Conservation (phyloP, 345 rosid genomes). For the Eucalyptus pauciflora region DNA sequence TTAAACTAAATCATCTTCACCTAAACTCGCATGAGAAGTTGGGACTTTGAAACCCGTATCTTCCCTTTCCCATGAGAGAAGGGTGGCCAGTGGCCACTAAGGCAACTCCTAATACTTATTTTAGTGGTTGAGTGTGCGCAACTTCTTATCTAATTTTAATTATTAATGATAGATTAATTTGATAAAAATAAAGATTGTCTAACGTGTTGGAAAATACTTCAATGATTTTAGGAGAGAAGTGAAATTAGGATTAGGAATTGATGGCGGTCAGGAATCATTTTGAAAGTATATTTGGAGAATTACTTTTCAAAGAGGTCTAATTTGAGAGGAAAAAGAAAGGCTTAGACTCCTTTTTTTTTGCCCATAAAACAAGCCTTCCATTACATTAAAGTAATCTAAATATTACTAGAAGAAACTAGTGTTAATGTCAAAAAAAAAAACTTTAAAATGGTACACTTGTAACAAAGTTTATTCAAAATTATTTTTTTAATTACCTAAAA, state of each 20-base stretch:
- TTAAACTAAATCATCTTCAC: accelerated
- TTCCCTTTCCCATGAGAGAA: too few species aligned
- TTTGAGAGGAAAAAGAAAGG: neutral
- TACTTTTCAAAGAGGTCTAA: neutral
- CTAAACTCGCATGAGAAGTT: too few species aligned
- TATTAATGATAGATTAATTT: neutral
- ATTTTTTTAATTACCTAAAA: too few species aligned
- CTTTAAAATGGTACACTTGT: too few species aligned
- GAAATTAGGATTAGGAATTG: neutral
- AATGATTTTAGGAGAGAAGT: neutral
- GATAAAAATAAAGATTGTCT: neutral
- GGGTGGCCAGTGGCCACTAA: too few species aligned
- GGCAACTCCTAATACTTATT: accelerated
- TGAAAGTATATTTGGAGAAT: too few species aligned
- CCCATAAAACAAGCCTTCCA: too few species aligned
- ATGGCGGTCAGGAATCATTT: neutral
- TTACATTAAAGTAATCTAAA: too few species aligned
- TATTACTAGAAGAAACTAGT: too few species aligned
- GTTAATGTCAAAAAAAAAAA: too few species aligned
- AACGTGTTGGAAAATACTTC: neutral
- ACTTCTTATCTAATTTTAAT: neutral
- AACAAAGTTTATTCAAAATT: too few species aligned
- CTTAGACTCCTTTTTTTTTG: neutral
- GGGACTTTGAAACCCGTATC: too few species aligned
- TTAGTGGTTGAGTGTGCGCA: neutral